phyloP scores from a whole-genome alignment of 2,329 filamentous ascomycete species.

The Penicillium hordei region DNA sequence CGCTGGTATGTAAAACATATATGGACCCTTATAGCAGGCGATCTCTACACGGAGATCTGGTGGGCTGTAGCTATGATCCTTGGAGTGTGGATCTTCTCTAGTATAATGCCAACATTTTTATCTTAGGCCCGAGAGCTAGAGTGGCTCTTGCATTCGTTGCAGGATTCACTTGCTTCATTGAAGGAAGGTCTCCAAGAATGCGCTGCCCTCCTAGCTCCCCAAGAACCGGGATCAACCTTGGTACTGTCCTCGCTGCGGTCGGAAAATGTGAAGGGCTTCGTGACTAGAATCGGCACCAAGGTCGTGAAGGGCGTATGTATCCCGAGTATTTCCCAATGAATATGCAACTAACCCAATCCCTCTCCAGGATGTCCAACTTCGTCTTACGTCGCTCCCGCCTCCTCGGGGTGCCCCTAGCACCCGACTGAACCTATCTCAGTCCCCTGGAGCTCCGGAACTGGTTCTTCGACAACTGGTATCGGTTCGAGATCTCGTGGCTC shows the following conservation, averaged over 20 bases:
- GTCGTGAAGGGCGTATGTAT: slow-evolving; percentile 81
- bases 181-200: slow-evolving; percentile 82
- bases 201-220: slow-evolving; percentile 78
- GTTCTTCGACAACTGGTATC: slow-evolving; percentile 68
- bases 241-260: slow-evolving; percentile 84
- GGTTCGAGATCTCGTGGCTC: slow-evolving; percentile 74
- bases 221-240: slow-evolving; percentile 82
- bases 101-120: slow-evolving; percentile 11
- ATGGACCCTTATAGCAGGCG: slow-evolving; percentile 3
- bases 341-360: neutral
- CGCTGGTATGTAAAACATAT: slow-evolving; percentile 45
- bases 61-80: neutral
- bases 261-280: slow-evolving; percentile 86
- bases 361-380: slow-evolving; percentile 69
- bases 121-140: slow-evolving; percentile 57
- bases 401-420: slow-evolving; percentile 53
- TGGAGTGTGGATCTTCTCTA: slow-evolving; percentile 14
- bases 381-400: slow-evolving; percentile 57
- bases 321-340: neutral
- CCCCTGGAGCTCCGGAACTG: slow-evolving; percentile 57
- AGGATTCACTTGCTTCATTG: slow-evolving; percentile 60
- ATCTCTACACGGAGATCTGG: neutral
- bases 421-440: slow-evolving; percentile 53
- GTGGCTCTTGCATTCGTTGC: slow-evolving; percentile 63
- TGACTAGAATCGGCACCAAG: slow-evolving; percentile 85